Percentiles rank a stretch among this genome's conserved stretches.
Evolutionary conservation across 2,329 filamentous ascomycete species (phyloP).

Genomic region (Colletotrichum eleusines): DNA sequence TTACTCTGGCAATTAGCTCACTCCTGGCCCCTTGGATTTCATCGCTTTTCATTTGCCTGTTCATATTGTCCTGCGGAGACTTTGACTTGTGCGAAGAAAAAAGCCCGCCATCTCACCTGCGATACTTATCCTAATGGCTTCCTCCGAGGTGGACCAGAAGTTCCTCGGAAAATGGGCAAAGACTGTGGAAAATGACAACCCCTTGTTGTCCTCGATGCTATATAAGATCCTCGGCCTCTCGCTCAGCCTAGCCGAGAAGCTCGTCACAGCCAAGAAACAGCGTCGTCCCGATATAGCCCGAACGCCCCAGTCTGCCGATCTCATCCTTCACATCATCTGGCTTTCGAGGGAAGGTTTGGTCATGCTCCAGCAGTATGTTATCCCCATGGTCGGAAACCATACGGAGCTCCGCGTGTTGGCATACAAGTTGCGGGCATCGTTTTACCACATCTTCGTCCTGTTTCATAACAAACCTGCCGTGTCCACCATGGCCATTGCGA

Average conservation of each 20-base stretch:
- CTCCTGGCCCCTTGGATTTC: not conserved
- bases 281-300: constrained; percentile 84
- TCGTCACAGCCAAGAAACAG: constrained; percentile 85
- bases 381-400: constrained; percentile 84
- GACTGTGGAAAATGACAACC: constrained; percentile 81
- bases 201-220: constrained; percentile 82
- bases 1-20: not conserved
- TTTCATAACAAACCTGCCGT: constrained; percentile 93
- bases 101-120: not conserved
- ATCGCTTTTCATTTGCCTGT: not conserved
- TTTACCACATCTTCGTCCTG: constrained; percentile 96
- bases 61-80: not conserved
- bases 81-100: not conserved
- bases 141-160: constrained; percentile 97
- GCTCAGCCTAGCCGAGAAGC: constrained; percentile 85
- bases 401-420: constrained; percentile 89
- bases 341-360: constrained; percentile 90
- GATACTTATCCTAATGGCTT: constrained; percentile 77
- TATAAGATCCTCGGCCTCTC: constrained; percentile 94
- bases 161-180: constrained; percentile 91
- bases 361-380: constrained; percentile 87
- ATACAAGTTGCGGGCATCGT: constrained; percentile 91
- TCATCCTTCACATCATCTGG: constrained; percentile 93
- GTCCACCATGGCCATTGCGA: constrained; percentile 68
- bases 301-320: constrained; percentile 81